phyloP scores from a whole-genome alignment of 2,329 filamentous ascomycete genomes.

The Ascochyta pisi region DNA sequence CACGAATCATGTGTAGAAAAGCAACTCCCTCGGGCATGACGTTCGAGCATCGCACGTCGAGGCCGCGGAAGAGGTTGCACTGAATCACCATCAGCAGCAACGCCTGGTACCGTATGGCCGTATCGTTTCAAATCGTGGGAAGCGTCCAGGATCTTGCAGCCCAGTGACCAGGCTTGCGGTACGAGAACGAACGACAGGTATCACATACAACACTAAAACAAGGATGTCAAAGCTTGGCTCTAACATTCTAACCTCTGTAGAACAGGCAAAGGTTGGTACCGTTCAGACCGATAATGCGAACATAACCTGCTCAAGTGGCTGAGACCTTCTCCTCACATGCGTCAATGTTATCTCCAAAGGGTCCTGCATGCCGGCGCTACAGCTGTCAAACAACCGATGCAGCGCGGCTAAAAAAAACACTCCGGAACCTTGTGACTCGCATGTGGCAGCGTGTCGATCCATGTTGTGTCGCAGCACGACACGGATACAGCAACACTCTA shows the following conservation, averaged over 20 bases:
- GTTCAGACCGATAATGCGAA: too few species aligned
- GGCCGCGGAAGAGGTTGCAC: background rate
- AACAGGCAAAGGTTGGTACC: background rate
- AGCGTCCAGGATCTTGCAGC: background rate
- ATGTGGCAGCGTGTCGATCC: background rate
- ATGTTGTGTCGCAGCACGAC: too few species aligned
- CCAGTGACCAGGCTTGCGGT: background rate
- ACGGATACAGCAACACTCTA: too few species aligned
- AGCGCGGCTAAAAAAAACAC: background rate
- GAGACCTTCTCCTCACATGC: background rate
- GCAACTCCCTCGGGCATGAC: background rate
- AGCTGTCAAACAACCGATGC: constrained; percentile 2
- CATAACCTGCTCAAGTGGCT: background rate
- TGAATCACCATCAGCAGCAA: background rate
- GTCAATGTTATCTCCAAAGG: background rate
- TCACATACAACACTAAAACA: background rate
- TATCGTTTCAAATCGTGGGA: background rate
- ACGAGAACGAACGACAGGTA: background rate
- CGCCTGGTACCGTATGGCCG: background rate
- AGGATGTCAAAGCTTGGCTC: background rate
- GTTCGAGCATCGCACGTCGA: background rate
- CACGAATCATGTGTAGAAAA: background rate
- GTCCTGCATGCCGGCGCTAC: constrained; percentile 12
- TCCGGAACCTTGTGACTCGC: background rate
- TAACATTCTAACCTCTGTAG: background rate